These are phyloP conservation scores for Cystoderma amianthinum DNA, from an alignment of 768 basidiomycete species.

Conservation along the genomic window DNA sequence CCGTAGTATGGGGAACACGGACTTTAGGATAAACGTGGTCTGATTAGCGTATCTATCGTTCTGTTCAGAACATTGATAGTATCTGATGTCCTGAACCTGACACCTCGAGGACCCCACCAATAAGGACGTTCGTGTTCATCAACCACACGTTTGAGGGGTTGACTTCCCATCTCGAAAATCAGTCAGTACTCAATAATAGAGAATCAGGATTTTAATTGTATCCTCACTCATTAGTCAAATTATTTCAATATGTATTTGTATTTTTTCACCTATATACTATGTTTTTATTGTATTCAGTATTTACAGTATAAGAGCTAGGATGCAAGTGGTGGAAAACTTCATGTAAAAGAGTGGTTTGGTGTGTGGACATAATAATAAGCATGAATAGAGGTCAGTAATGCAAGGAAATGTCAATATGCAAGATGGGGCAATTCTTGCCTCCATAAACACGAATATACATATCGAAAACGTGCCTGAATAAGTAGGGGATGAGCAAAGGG, in stretches of 20 bases:
- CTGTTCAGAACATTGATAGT: not conserved
- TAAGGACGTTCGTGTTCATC: not conserved
- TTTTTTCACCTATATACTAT: not conserved
- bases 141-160: not conserved
- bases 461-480: not conserved
- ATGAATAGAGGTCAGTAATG: not conserved
- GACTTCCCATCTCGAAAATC: too few species aligned
- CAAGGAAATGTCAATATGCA: not conserved
- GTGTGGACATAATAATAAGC: not conserved
- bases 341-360: too few species aligned
- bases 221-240: not conserved
- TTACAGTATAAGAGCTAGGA: too few species aligned
- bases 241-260: not conserved
- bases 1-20: too few species aligned
- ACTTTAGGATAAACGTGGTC: not conserved
- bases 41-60: not conserved
- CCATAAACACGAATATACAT: conserved; percentile 1
- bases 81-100: not conserved
- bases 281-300: not conserved
- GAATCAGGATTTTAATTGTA: not conserved
- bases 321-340: too few species aligned
- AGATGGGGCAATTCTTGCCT: not conserved
- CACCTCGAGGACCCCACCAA: not conserved
- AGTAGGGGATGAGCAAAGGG: not conserved
- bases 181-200: too few species aligned